Percentiles rank a stretch among this genome's conserved stretches.
Conservation (phyloP, 345 rosid species). For the Pelargonium nanum region DNA sequence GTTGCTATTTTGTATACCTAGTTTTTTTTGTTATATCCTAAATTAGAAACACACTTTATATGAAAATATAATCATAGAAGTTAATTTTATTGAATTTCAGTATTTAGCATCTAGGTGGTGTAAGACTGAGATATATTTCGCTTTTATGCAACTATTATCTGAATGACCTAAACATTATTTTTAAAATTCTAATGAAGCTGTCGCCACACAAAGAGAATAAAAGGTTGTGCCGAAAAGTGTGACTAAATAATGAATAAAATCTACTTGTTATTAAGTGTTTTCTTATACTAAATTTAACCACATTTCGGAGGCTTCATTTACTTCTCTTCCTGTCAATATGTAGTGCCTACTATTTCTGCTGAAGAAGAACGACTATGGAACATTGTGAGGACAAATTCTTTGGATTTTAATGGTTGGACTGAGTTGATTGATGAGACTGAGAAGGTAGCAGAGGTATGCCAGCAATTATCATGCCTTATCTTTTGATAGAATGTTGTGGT, state of each 20-base stretch:
- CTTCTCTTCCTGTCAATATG: constrained; percentile 6
- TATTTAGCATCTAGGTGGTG: too few relatives aligned
- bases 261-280: background rate
- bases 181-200: too few relatives aligned
- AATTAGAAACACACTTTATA: too few relatives aligned
- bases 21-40: too few relatives aligned
- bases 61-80: too few relatives aligned
- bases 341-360: constrained; percentile 43
- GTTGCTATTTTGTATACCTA: too few relatives aligned
- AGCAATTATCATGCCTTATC: constrained; percentile 1
- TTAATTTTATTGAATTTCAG: background rate
- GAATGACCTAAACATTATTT: too few relatives aligned
- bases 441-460: constrained; percentile 70
- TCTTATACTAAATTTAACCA: background rate
- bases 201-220: too few relatives aligned
- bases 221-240: too few relatives aligned
- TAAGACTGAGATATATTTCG: too few relatives aligned
- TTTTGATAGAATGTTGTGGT: background rate
- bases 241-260: too few relatives aligned
- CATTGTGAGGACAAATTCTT: constrained; percentile 62
- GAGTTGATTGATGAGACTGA: constrained; percentile 82
- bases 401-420: constrained; percentile 89
- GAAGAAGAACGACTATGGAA: constrained; percentile 95
- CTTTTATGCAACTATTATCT: too few relatives aligned
- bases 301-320: background rate